These are phyloP conservation scores for Gentiana dahurica DNA, from an alignment of 257 asterid species.

Conservation along the genomic window DNA sequence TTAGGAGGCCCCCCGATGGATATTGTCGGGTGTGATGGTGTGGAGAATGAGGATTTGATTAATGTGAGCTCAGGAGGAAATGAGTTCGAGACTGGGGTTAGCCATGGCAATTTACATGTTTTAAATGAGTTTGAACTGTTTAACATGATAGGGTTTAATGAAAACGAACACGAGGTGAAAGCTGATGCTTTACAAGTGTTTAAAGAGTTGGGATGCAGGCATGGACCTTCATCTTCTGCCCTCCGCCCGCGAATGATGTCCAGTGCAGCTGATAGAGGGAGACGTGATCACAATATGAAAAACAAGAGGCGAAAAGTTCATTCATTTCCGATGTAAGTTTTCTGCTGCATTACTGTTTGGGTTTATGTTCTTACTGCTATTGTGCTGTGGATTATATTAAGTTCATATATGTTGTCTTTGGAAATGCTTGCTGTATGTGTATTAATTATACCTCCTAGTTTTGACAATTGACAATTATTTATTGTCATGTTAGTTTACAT, in stretches of 20 bases:
- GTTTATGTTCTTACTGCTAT: background rate
- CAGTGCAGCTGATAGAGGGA: slow-evolving; percentile 29
- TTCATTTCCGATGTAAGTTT: slow-evolving; percentile 59
- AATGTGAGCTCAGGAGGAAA: slow-evolving; percentile 13
- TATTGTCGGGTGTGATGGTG: slow-evolving; percentile 13
- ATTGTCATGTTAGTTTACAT: too few species aligned
- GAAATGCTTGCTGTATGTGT: too few species aligned
- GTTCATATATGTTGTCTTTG: background rate
- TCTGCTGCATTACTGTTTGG: background rate
- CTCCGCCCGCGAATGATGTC: slow-evolving; percentile 13
- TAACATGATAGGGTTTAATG: slow-evolving; percentile 24
- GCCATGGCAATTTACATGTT: slow-evolving; percentile 5
- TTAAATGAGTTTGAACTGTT: slow-evolving; percentile 19
- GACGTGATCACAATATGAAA: slow-evolving; percentile 16
- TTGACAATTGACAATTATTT: background rate
- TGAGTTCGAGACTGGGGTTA: slow-evolving; percentile 18
- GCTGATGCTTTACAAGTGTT: too few species aligned
- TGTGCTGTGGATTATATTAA: background rate
- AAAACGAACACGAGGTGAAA: slow-evolving; percentile 33
- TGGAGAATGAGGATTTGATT: slow-evolving; percentile 6
- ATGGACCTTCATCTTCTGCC: slow-evolving; percentile 46
- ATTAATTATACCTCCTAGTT: background rate
- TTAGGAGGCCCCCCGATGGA: slow-evolving; percentile 11
- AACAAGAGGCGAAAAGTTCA: slow-evolving; percentile 86
- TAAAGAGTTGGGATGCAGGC: slow-evolving; percentile 50